phyloP scores from a whole-genome alignment of 176 grass and related monocot species.

The Hsuehochloa calcarea region DNA sequence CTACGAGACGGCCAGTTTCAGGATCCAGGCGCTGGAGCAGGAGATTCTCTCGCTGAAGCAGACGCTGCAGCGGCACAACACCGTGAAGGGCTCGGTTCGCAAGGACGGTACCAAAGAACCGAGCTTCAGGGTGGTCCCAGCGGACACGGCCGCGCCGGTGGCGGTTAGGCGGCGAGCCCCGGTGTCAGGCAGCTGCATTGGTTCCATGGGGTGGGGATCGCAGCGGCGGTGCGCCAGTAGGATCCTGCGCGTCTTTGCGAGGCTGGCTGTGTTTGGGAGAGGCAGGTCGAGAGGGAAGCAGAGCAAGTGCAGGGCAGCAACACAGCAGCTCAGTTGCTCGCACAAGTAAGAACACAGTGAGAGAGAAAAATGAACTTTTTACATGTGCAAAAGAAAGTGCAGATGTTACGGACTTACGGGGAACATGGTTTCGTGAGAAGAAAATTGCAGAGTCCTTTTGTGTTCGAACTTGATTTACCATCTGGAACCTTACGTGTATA shows the following conservation, averaged over 20 bases:
- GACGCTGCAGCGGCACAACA: slow-evolving; percentile 63
- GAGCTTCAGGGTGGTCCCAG: slow-evolving; percentile 43
- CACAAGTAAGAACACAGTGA: slow-evolving; percentile 2
- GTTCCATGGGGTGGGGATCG: slow-evolving; percentile 70
- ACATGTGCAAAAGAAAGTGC: not conserved
- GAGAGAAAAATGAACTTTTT: not conserved
- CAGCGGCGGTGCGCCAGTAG: slow-evolving; percentile 67
- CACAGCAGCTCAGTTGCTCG: slow-evolving; percentile 33
- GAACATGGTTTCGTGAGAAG: not conserved
- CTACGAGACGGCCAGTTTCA: slow-evolving; percentile 74
- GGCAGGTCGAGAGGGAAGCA: slow-evolving; percentile 51
- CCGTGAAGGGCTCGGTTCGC: slow-evolving; percentile 24
- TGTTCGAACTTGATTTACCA: too few species aligned
- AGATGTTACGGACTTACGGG: not conserved
- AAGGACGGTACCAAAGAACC: slow-evolving; percentile 28
- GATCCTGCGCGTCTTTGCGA: slow-evolving; percentile 75
- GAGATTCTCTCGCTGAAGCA: slow-evolving; percentile 77
- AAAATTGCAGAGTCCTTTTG: too few species aligned
- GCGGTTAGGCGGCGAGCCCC: slow-evolving; percentile 43
- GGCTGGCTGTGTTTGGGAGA: slow-evolving; percentile 72
- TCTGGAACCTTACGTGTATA: too few species aligned
- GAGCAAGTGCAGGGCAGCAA: slow-evolving; percentile 39
- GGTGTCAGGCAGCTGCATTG: slow-evolving; percentile 62
- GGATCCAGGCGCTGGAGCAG: slow-evolving; percentile 82
- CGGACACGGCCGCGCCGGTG: not conserved